Base-by-base conservation (phyloP, 805 yeast species). In the Sungouiozyma intestinalis region DNA sequence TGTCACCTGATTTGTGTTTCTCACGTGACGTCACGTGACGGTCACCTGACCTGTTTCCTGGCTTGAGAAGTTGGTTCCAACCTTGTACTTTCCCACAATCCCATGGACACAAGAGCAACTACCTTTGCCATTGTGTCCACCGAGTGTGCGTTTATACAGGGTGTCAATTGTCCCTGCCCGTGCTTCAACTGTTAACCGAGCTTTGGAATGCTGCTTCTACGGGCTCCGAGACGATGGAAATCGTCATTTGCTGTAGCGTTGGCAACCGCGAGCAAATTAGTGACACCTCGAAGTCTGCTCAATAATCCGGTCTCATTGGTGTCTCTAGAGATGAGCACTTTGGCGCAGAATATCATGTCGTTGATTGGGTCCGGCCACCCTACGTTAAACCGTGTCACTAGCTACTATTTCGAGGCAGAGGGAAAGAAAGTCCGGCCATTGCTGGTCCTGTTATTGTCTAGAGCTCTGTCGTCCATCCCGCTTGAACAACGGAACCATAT, bases 341-440 rank as follows among this genome's bases (percentile, higher is more conserved):
- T 90, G 54, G 96, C 95, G 20, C 76, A 76, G 55, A 86, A 87
- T 57, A 92, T 90, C 48, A 94, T 95, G 38, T 67, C 72, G 16
- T 69, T 92, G 41, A 80, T 90, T 44, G 97, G 97, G 1, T 81
- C 94, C 0, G 95, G 96, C 2, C 96, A 90, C 57, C 96, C 97
- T 1, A 81, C 92, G 9, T 70, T 90, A 46, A 88, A 90, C 64
- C 72, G 94, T 50, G 95, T 90, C 3, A 81, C 95, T n/a, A 77
- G 86, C 31, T 92, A 92, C 66, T 92, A 92, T 65, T 92, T 92
- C 53, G 95, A 88, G 63, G 85, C 92, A 16, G 95, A 90, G 58
- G 97, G 98, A 5, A 92, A 92, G 63, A 94, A 88, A 57, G 86
- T 92, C 16, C 73, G 98, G 45, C 98, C 98, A 1, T 66, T 92